phyloP scores from a whole-genome alignment of 345 rosid genomes.

The Cardiospermum halicacabum region DNA sequence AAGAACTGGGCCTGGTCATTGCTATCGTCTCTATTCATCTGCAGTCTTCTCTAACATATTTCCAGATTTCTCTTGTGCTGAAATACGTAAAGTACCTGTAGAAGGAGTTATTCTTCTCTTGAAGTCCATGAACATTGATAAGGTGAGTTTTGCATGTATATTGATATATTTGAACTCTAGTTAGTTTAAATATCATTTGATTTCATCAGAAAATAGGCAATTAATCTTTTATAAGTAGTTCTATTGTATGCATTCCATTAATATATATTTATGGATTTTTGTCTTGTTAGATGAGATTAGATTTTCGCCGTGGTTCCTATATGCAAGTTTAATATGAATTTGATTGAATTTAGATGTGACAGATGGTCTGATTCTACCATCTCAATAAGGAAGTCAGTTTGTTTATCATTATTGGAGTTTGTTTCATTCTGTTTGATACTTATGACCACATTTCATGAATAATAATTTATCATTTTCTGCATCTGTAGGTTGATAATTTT shows the following conservation, averaged over 20 bases:
- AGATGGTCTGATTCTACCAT: neutral
- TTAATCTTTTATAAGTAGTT: neutral
- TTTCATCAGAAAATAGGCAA: constrained; percentile 1
- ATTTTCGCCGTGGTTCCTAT: too few relatives aligned
- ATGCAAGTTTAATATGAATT: neutral
- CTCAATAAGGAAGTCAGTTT: neutral
- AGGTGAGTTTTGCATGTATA: constrained; percentile 39
- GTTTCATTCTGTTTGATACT: neutral
- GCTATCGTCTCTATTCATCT: constrained; percentile 84
- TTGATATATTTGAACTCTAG: neutral
- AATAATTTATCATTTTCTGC: neutral
- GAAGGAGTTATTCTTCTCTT: constrained; percentile 80
- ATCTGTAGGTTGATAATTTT: constrained; percentile 68
- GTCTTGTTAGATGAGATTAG: neutral
- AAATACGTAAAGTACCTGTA: constrained; percentile 76
- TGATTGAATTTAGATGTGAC: neutral
- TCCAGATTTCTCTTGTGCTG: constrained; percentile 73
- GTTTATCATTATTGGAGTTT: too few relatives aligned
- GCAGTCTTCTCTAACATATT: constrained; percentile 67
- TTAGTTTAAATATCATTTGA: neutral
- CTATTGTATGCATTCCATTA: neutral
- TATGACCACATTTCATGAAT: neutral
- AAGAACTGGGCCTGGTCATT: constrained; percentile 94
- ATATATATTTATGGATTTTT: neutral
- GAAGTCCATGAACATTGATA: constrained; percentile 80